Base-by-base conservation (phyloP, 768 basidiomycete genomes). In the Suillus occidentalis region DNA sequence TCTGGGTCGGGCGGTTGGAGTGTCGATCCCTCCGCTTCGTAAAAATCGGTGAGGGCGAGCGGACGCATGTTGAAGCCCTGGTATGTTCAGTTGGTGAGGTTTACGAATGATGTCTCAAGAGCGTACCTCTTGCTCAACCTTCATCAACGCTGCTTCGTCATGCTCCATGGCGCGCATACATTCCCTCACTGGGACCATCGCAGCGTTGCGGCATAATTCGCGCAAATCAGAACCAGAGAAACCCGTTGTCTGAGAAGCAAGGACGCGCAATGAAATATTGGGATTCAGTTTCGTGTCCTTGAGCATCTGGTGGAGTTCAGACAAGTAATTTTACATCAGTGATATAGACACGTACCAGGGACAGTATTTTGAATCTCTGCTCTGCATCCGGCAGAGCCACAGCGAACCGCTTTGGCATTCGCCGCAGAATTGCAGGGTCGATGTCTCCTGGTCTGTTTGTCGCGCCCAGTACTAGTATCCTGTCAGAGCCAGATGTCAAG, bases 361-460 rank as follows among this genome's bases (percentile, higher is more conserved):
- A 78, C 22, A 99, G 84, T 66, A 99, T 99, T 75, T 91, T 94
- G 61, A 87, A 78, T 39, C 97, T 84, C 69, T 98, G 95, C 4
- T 87, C 84, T 7, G 77, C 73, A 63, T 91, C 87, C 4, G 97
- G 97, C 18, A 98, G 81, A 6, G 86, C 82, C 64, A 99, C 85
- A 1, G 91, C 85, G 74, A 98, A 98, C 13, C 95, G 92, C 76
- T 97, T 98, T 1, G 97, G 97, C 95, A 99, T 95, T n/a, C 96
- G 89, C n/a, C 92, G 85, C 28, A 95, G 80, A 68, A 95, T 91
- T 34, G 93, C 92, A 2, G 88, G 78, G 72, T 95, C 93, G 62
- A 95, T 94, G 68, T 99, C 97, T 72, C 90, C 90, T 22, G 96
- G 95, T 65, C 97, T 82, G 75, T 99, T 99, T 9, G 97, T 99